Conservation (phyloP, 257 asterid genomes). For the Nicotiana undulata region DNA sequence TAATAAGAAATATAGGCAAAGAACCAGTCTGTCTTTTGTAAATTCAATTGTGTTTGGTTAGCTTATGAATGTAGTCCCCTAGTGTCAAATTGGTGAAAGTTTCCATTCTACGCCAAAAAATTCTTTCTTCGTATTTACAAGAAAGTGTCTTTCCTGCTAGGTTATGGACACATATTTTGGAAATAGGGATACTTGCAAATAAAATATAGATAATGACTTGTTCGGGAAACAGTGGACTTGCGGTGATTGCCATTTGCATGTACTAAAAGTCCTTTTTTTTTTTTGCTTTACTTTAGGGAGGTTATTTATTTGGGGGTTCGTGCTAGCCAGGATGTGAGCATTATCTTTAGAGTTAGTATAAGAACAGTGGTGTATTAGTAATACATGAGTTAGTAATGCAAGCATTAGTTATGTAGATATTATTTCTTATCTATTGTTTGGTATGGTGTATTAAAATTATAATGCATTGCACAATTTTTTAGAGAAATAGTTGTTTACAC, state of each 20-base stretch:
- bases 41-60: neutral
- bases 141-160: neutral
- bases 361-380: too few relatives aligned
- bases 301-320: too few relatives aligned
- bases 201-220: neutral
- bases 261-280: neutral
- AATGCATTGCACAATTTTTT: too few relatives aligned
- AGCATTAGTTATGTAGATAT: too few relatives aligned
- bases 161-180: neutral
- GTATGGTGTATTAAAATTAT: too few relatives aligned
- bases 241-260: neutral
- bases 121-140: neutral
- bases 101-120: neutral
- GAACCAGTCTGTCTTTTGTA: neutral
- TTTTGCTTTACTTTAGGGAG: neutral
- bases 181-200: neutral
- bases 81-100: neutral
- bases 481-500: too few relatives aligned
- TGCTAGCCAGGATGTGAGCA: neutral
- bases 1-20: neutral
- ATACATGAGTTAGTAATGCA: too few relatives aligned
- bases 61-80: neutral
- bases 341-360: too few relatives aligned
- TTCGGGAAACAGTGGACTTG: neutral
- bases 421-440: too few relatives aligned